Conservation (phyloP, 768 basidiomycete genomes). For the Polyporus arcularius region DNA sequence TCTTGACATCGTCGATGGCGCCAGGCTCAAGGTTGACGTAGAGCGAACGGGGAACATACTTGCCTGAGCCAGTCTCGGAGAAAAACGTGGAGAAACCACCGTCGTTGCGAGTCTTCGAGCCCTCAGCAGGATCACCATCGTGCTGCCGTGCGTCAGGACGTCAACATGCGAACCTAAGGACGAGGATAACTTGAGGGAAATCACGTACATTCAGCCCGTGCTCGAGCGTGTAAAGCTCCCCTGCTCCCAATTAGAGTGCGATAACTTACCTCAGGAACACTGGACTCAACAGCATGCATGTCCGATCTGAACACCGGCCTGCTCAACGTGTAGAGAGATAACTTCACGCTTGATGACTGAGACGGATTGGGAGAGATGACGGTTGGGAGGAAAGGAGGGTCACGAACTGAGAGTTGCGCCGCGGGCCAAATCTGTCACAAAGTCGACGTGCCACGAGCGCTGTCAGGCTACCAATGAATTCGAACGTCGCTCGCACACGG, state of each 20-base stretch:
- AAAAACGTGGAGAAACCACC: slow-evolving; percentile 98
- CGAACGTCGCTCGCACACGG: background rate
- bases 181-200: background rate
- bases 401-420: slow-evolving; percentile 12
- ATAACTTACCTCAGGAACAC: no score
- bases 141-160: slow-evolving; percentile 50
- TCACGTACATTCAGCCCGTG: slow-evolving; percentile 83
- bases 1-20: slow-evolving; percentile 93
- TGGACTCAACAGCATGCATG: slow-evolving; percentile 95
- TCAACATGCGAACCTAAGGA: background rate
- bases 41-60: slow-evolving; percentile 94
- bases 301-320: slow-evolving; percentile 93
- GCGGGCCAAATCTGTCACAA: slow-evolving; percentile 2
- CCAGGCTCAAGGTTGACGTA: slow-evolving; percentile 97
- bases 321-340: slow-evolving; percentile 95
- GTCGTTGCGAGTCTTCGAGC: slow-evolving; percentile 52
- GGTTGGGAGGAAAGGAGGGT: slow-evolving; percentile 12
- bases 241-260: slow-evolving; percentile 42
- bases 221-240: slow-evolving; percentile 98
- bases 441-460: background rate
- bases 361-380: slow-evolving; percentile 19
- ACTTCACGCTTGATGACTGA: slow-evolving; percentile 77
- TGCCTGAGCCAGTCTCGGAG: slow-evolving; percentile 90
- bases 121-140: slow-evolving; percentile 83
- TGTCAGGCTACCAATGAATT: no score